phyloP scores from a whole-genome alignment of 306 rosid species.

The Rosa rugosa region DNA sequence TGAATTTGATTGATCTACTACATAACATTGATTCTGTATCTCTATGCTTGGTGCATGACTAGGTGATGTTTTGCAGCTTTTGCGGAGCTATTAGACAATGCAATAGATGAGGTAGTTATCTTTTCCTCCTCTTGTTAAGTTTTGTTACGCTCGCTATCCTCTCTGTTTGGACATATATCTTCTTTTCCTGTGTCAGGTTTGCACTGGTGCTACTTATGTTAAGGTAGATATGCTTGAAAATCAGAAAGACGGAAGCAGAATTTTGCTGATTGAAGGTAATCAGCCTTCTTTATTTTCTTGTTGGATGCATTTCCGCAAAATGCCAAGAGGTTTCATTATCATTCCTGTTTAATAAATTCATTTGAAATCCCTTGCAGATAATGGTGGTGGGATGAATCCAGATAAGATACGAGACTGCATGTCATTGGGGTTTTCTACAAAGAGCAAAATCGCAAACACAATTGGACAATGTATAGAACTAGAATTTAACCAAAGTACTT shows the following conservation, averaged over 20 bases:
- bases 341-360: background rate
- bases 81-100: slow-evolving; percentile 92
- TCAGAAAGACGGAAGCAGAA: slow-evolving; percentile 67
- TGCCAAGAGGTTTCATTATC: slow-evolving; percentile 7
- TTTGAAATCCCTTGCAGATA: slow-evolving; percentile 61
- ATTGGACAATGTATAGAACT: slow-evolving; percentile 75
- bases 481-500: slow-evolving; percentile 13
- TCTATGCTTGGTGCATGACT: slow-evolving; percentile 8
- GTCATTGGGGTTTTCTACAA: slow-evolving; percentile 89
- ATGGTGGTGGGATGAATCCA: slow-evolving; percentile 99
- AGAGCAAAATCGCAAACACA: slow-evolving; percentile 87
- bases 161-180: slow-evolving; percentile 15
- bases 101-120: slow-evolving; percentile 81
- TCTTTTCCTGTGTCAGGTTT: slow-evolving; percentile 55
- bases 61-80: slow-evolving; percentile 68
- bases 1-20: background rate
- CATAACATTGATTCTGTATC: slow-evolving; percentile 9
- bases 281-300: slow-evolving; percentile 8
- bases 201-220: slow-evolving; percentile 85
- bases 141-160: slow-evolving; percentile 8
- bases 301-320: background rate
- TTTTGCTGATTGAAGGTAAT: slow-evolving; percentile 85
- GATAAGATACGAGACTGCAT: slow-evolving; percentile 98
- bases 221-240: slow-evolving; percentile 71
- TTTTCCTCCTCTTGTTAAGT: background rate